A percentile compares a stretch with the other conserved stretches of the same genome.
Evolutionary conservation across 306 rosid species (phyloP).

Genomic region (Cajanus cajan): DNA sequence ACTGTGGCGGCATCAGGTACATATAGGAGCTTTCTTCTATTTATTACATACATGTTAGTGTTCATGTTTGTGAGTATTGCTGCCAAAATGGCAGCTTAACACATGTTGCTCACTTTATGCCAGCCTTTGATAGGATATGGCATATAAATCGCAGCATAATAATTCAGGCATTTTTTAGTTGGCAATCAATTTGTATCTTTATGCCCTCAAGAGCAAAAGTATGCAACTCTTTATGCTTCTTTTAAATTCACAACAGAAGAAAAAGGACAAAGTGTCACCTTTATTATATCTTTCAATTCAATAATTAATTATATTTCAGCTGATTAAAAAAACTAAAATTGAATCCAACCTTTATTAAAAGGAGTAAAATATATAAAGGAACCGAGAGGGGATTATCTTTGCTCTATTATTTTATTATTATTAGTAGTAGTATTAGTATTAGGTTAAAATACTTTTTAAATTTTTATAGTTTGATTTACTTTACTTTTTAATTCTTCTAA

Average conservation of each 20-base stretch:
- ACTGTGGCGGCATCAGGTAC: constrained; percentile 37
- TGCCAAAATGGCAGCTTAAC: constrained; percentile 50
- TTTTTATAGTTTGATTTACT: too few relatives aligned
- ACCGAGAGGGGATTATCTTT: not conserved
- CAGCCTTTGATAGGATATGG: constrained; percentile 1
- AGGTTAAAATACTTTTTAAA: too few relatives aligned
- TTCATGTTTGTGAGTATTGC: constrained; percentile 35
- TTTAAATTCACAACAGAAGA: constrained; percentile 9
- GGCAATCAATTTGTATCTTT: constrained; percentile 34
- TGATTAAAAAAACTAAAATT: not conserved
- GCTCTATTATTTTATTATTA: not conserved
- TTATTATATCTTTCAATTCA: constrained; percentile 28
- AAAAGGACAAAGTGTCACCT: constrained; percentile 9
- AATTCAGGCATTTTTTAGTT: constrained; percentile 30
- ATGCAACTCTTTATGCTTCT: constrained; percentile 26
- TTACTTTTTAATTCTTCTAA: too few relatives aligned
- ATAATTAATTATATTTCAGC: constrained; percentile 3
- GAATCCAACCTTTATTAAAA: not conserved
- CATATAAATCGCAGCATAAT: constrained; percentile 15
- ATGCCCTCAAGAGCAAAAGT: constrained; percentile 30
- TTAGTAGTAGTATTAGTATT: too few relatives aligned
- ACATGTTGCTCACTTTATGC: constrained; percentile 40
- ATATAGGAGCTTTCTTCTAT: constrained; percentile 29
- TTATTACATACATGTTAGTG: constrained; percentile 3
- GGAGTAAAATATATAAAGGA: not conserved